Base-by-base conservation (phyloP, 768 basidiomycete genomes). In the Pleurotus salmoneostramineus region DNA sequence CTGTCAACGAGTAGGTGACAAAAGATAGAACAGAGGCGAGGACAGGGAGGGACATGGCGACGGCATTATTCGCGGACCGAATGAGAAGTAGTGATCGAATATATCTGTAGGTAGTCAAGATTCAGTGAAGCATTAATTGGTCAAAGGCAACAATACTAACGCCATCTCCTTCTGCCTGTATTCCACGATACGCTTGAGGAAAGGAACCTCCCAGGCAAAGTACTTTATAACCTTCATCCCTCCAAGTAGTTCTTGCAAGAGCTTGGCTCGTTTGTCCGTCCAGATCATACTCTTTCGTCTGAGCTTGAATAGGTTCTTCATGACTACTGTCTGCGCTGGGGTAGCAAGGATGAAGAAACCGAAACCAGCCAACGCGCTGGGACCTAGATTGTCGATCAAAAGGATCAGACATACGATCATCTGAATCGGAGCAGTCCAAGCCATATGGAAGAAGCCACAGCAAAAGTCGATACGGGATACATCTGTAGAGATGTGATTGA, bases 181-280 rank as follows among this genome's bases (percentile, higher is more conserved):
- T 43, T 81, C 81, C 33, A 80, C 78, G 31, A 97, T 80, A 46
- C 88, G 83, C 12, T 83, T 74, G 21, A 96, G 77, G 70, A 93
- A 95, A 0, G 95, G 91, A 1, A 71, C 64, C 65, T 94, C 92
- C 92, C 92, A 95, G 4, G 89, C 86, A 70, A 95, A 95, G 69
- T 88, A 87, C 70, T 97, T 97, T 79, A 97, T 90, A 60, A 96
- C 82, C 62, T 91, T 88, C 84, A 97, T 95, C 0, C 91, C 91
- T 11, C 87, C 85, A 0, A 97, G 72, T 1, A 98, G 78, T 67
- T 98, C 95, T 68, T 95, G 94, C 8, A 97, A 79, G 3, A 95
- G 72, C 66, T 93, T 94, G 11, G 90, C 89, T 7, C 95, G 84
- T 67, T 89, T 91, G 66, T 98, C 95, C 4, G 89, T 97, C 89